These are phyloP conservation scores for Xylaria scruposa DNA, from an alignment of 495 filamentous ascomycete species.

Conservation along the genomic window DNA sequence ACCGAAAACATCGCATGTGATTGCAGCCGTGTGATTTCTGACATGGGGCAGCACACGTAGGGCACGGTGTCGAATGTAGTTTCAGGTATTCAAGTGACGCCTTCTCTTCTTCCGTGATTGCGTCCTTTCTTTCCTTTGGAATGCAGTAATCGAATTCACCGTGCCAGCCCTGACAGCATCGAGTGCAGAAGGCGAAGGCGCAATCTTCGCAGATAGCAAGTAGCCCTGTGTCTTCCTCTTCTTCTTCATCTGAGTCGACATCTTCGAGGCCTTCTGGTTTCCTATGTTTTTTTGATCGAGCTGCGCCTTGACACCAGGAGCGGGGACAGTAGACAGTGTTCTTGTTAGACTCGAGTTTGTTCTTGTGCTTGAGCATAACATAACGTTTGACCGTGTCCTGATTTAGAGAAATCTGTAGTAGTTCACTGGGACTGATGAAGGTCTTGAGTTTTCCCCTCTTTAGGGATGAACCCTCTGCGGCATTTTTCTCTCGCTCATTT, in stretches of 20 bases:
- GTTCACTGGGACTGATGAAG: slow-evolving; percentile 82
- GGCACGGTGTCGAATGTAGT: slow-evolving; percentile 83
- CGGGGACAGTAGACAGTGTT: slow-evolving; percentile 94
- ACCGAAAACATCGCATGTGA: slow-evolving; percentile 95
- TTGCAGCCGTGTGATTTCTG: slow-evolving; percentile 97
- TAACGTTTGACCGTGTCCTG: slow-evolving; percentile 81
- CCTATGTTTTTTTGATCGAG: slow-evolving; percentile 77
- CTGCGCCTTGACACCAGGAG: slow-evolving; percentile 92
- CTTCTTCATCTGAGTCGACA: slow-evolving; percentile 56
- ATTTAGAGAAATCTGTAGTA: slow-evolving; percentile 82
- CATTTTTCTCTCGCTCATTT: slow-evolving; percentile 57
- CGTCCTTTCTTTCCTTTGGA: slow-evolving; percentile 63
- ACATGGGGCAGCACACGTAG: slow-evolving; percentile 83
- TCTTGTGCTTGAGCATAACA: slow-evolving; percentile 87
- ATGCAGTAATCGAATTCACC: slow-evolving; percentile 74
- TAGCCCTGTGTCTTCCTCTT: slow-evolving; percentile 50
- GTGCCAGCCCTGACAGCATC: slow-evolving; percentile 78
- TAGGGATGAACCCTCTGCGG: slow-evolving; percentile 34
- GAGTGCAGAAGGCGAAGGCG: slow-evolving; percentile 85
- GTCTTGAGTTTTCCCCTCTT: slow-evolving; percentile 58
- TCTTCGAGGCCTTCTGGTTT: slow-evolving; percentile 65
- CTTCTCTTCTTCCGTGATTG: slow-evolving; percentile 81
- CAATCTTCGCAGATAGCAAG: slow-evolving; percentile 90
- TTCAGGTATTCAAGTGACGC: slow-evolving; percentile 82
- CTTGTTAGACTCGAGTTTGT: slow-evolving; percentile 86